Evolutionary conservation across 352 stramenopile genomes (phyloP).

Genomic region (Phytopythium helicoides): DNA sequence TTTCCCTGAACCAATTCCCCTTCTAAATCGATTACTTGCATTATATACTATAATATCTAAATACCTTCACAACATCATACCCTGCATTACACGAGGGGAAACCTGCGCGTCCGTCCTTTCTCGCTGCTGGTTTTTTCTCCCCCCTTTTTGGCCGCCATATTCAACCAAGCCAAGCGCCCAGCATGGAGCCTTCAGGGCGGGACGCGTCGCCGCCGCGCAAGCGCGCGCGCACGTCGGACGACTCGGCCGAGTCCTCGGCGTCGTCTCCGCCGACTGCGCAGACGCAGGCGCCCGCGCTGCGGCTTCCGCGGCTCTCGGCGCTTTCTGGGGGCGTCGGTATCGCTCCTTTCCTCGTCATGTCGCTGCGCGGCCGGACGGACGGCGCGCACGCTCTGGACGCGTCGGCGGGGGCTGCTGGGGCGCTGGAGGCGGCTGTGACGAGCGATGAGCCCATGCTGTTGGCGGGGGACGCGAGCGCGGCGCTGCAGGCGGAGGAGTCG

Average conservation of each 20-base stretch:
- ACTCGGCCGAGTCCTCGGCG: conserved; percentile 1
- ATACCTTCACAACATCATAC: too few relatives aligned
- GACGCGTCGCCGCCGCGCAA: conserved; percentile 24
- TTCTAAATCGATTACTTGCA: too few relatives aligned
- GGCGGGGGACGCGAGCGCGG: conserved; percentile 6
- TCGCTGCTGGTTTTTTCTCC: too few relatives aligned
- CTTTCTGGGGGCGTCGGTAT: conserved; percentile 8
- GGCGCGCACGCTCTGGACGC: conserved; percentile 8
- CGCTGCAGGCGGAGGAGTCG: conserved; percentile 52
- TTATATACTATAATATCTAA: too few relatives aligned
- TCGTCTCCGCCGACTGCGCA: neutral
- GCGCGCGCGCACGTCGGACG: conserved; percentile 24
- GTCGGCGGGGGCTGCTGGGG: conserved; percentile 11
- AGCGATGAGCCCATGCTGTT: conserved; percentile 31
- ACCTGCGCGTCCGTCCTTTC: too few relatives aligned
- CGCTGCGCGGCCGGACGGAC: conserved; percentile 13
- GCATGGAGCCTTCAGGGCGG: too few relatives aligned
- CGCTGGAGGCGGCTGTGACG: conserved; percentile 22
- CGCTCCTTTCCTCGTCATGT: conserved; percentile 36
- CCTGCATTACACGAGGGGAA: too few relatives aligned
- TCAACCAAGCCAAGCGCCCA: too few relatives aligned
- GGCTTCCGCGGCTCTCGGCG: conserved; percentile 8
- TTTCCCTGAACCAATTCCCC: too few relatives aligned
- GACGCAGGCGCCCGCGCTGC: neutral
- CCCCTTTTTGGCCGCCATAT: too few relatives aligned